phyloP scores from a whole-genome alignment of 2,329 filamentous ascomycete genomes.

The Phymatotrichopsis omnivora region DNA sequence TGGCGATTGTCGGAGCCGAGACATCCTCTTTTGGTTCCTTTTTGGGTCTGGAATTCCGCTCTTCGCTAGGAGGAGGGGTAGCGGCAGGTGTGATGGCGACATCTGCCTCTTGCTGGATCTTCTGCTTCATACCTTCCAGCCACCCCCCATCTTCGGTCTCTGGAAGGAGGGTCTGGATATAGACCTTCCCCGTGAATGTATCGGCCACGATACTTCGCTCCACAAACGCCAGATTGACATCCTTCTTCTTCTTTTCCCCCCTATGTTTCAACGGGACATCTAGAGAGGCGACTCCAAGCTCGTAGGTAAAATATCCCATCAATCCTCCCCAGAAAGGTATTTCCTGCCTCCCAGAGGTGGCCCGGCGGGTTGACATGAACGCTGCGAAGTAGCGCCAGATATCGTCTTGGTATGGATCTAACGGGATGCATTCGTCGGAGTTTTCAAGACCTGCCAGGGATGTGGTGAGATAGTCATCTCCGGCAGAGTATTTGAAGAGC shows the following conservation, averaged over 20 bases:
- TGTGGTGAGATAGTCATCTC: constrained; percentile 38
- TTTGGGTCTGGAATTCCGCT: neutral
- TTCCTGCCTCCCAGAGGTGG: constrained; percentile 33
- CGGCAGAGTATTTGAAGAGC: constrained; percentile 49
- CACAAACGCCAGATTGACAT: constrained; percentile 67
- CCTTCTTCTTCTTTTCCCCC: constrained; percentile 44
- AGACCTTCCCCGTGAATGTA: constrained; percentile 50
- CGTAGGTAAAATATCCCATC: constrained; percentile 76
- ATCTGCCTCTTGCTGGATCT: constrained; percentile 32
- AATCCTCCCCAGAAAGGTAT: constrained; percentile 70
- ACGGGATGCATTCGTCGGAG: neutral
- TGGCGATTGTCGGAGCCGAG: constrained; percentile 10
- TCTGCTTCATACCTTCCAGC: constrained; percentile 38
- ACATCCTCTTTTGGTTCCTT: constrained; percentile 1
- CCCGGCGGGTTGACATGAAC: constrained; percentile 35
- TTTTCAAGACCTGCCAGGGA: constrained; percentile 2
- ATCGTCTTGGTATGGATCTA: constrained; percentile 28
- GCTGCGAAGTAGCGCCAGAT: constrained; percentile 37
- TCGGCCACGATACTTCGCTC: constrained; percentile 69
- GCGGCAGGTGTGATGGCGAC: constrained; percentile 28
- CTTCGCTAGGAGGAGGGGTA: constrained; percentile 21
- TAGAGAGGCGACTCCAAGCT: constrained; percentile 60
- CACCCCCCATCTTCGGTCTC: constrained; percentile 39
- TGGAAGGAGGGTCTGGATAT: constrained; percentile 55
- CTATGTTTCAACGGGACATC: constrained; percentile 37